Conservation (phyloP, 352 stramenopile genomes). For the Pythium myriotylum region DNA sequence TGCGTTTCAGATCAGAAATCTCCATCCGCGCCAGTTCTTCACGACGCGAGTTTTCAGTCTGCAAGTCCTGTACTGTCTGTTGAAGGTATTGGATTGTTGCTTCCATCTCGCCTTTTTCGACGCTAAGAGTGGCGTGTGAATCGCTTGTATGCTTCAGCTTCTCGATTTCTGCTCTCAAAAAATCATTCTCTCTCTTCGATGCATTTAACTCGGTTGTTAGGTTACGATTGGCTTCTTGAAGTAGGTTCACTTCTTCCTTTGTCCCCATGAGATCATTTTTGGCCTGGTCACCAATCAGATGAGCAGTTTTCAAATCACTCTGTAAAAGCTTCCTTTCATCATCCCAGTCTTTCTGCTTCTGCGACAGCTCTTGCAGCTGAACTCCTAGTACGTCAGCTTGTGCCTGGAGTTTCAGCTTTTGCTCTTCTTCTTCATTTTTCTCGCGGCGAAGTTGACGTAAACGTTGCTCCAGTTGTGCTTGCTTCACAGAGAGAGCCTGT, state of each 20-base stretch:
- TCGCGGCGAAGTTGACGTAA: slow-evolving; percentile 72
- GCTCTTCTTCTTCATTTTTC: slow-evolving; percentile 77
- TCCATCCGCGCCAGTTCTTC: slow-evolving; percentile 65
- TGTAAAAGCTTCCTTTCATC: slow-evolving; percentile 51
- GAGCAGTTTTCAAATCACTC: slow-evolving; percentile 38
- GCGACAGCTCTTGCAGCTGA: slow-evolving; percentile 47
- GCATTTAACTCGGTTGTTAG: slow-evolving; percentile 34
- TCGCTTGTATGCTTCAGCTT: slow-evolving; percentile 43
- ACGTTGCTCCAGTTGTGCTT: slow-evolving; percentile 71
- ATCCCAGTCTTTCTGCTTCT: slow-evolving; percentile 51
- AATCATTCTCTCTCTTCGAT: slow-evolving; percentile 36
- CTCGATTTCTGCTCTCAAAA: slow-evolving; percentile 42
- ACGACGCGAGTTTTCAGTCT: slow-evolving; percentile 53
- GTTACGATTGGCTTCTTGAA: slow-evolving; percentile 28
- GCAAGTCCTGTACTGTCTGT: slow-evolving; percentile 52
- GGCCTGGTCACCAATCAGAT: slow-evolving; percentile 26
- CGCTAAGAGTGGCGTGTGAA: slow-evolving; percentile 52
- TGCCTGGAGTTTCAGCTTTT: slow-evolving; percentile 51
- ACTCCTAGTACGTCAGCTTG: slow-evolving; percentile 50
- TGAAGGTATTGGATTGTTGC: slow-evolving; percentile 66
- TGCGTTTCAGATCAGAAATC: slow-evolving; percentile 65
- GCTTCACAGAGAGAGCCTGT: slow-evolving; percentile 75
- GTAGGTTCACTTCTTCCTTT: slow-evolving; percentile 37
- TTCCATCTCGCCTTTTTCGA: slow-evolving; percentile 61
- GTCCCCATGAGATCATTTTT: slow-evolving; percentile 26